phyloP scores from a whole-genome alignment of 2,329 filamentous ascomycete genomes.

The Chalara sp. region DNA sequence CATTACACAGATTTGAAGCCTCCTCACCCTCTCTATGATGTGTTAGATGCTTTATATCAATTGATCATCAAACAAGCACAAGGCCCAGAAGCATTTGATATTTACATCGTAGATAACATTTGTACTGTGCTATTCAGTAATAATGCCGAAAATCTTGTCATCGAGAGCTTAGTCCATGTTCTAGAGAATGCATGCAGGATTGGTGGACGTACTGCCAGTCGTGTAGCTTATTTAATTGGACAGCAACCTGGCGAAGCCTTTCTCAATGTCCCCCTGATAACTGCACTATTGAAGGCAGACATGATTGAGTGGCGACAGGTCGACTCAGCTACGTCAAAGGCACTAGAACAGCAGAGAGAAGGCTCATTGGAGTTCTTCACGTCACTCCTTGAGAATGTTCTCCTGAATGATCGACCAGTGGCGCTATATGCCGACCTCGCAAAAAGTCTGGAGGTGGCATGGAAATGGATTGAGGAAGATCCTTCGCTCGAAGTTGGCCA shows the following conservation, averaged over 20 bases:
- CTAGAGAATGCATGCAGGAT: slow-evolving; percentile 56
- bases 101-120: slow-evolving; percentile 54
- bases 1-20: slow-evolving; percentile 54
- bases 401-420: slow-evolving; percentile 71
- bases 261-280: slow-evolving; percentile 50
- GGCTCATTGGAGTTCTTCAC: slow-evolving; percentile 74
- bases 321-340: slow-evolving; percentile 66
- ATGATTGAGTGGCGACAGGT: slow-evolving; percentile 58
- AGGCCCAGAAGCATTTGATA: slow-evolving; percentile 51
- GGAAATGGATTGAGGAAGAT: slow-evolving; percentile 73
- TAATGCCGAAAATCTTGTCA: slow-evolving; percentile 44
- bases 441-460: slow-evolving; percentile 72
- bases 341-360: slow-evolving; percentile 63
- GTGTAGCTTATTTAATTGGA: slow-evolving; percentile 49
- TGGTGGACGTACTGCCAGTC: slow-evolving; percentile 41
- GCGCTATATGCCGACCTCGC: slow-evolving; percentile 83
- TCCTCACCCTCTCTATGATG: slow-evolving; percentile 52
- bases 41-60: slow-evolving; percentile 54
- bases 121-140: slow-evolving; percentile 47
- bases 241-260: slow-evolving; percentile 49
- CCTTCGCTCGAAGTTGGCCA: slow-evolving; percentile 58
- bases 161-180: slow-evolving; percentile 57
- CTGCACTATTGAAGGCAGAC: slow-evolving; percentile 51
- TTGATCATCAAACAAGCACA: slow-evolving; percentile 58
- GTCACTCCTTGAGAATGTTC: slow-evolving; percentile 68